Evolutionary conservation across 2,329 filamentous ascomycete species (phyloP).

Genomic region (Chrysosphaeria jannelii): DNA sequence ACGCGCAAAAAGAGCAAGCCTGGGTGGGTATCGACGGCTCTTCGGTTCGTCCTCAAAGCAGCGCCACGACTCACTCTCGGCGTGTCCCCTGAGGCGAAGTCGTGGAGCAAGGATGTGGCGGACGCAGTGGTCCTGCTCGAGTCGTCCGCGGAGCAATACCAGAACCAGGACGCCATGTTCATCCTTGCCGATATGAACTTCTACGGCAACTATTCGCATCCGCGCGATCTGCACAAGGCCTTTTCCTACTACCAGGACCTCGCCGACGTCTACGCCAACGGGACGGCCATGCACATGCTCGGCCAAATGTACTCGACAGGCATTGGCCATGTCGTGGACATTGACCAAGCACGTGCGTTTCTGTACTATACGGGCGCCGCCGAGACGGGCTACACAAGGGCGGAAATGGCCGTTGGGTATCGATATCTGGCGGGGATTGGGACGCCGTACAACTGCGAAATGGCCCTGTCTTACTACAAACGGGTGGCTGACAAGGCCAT

Average conservation of each 20-base stretch:
- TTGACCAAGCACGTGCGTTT: constrained; percentile 71
- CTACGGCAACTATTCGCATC: constrained; percentile 76
- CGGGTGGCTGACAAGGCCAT: constrained; percentile 82
- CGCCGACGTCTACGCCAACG: constrained; percentile 51
- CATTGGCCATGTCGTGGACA: constrained; percentile 48
- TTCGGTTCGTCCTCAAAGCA: constrained; percentile 16
- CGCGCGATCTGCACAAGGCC: constrained; percentile 47
- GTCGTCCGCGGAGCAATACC: constrained; percentile 19
- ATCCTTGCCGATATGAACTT: constrained; percentile 87
- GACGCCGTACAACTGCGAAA: constrained; percentile 59
- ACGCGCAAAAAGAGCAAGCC: constrained; percentile 14
- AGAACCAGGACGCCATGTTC: constrained; percentile 61
- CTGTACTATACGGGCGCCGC: constrained; percentile 90
- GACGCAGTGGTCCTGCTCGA: constrained; percentile 22
- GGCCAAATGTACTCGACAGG: constrained; percentile 91
- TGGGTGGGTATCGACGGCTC: constrained; percentile 13
- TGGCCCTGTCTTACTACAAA: constrained; percentile 70
- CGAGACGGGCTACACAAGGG: constrained; percentile 47
- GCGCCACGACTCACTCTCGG: constrained; percentile 20
- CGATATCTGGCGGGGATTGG: constrained; percentile 66
- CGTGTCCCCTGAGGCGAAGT: too few relatives aligned
- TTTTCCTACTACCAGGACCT: constrained; percentile 59
- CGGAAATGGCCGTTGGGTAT: constrained; percentile 82
- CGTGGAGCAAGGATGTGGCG: too few relatives aligned
- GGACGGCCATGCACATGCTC: constrained; percentile 82